Base-by-base conservation (phyloP, 768 basidiomycete species). In the Termitomyces sp. region DNA sequence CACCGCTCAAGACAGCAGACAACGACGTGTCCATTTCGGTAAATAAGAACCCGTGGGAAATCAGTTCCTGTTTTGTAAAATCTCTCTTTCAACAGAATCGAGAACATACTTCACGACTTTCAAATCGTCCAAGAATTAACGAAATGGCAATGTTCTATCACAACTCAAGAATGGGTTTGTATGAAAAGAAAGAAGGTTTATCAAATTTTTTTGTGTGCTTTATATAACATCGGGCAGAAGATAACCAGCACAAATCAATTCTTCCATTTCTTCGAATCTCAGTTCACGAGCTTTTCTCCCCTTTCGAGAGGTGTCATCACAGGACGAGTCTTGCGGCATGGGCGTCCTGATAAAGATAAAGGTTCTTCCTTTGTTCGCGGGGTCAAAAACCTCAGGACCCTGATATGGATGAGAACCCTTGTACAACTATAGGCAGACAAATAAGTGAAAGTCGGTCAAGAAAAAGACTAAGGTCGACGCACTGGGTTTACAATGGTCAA, bases 11-110 rank as follows among this genome's bases (percentile, higher is more conserved):
- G 58, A 41, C 47, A 41, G 50, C 35, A 30, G 64, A 49, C 61
- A 69, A 66, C 73, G 69, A 79, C 77, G 78, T 79, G 76, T 76
- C 72, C 56, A 57, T 68, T 54, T 58, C 48, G 12, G 53, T 28
- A 10, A 47, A 47, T 35, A 20, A 13, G 16, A 14, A 0, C 3
- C 4, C 58, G 62, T 63, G 59, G 40, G 62, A 60, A 60, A 54
- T 33, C 33, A 32, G 8, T 57, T 30, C 23, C 40, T 35, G 14
- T 43, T 44, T 49, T 13, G 33, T 40, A 9, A 26, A 6, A 5
- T 0, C 2, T n/a, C 41, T 20, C n/a, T 41, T 35, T 35, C 7
- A 5, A 30, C 30, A n/a, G n/a, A n/a, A n/a, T n/a, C n/a, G n/a
- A n/a, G n/a, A n/a, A n/a, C n/a, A n/a, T n/a, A n/a, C n/a, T n/a